phyloP scores from a whole-genome alignment of 164 flowering plant species.

The Annona cherimola region DNA sequence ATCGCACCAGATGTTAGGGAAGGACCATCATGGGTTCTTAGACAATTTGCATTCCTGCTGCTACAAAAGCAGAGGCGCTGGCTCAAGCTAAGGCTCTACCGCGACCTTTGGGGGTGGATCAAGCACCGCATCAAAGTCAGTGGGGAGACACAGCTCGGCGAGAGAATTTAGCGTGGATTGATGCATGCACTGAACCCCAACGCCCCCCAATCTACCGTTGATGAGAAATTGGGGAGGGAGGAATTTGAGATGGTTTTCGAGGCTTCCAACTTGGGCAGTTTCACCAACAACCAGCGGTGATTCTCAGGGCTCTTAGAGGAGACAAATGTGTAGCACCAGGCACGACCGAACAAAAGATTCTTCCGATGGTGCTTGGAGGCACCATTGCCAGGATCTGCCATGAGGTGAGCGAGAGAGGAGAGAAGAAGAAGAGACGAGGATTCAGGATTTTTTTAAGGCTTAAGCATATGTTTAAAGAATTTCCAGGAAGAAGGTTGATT shows the following conservation, averaged over 20 bases:
- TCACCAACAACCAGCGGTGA: slow-evolving; percentile 9
- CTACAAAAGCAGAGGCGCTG: neutral
- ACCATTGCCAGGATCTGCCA: slow-evolving; percentile 24
- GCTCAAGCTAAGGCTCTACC: slow-evolving; percentile 1
- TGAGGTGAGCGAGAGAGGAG: slow-evolving; percentile 2
- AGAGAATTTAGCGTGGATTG: slow-evolving; percentile 65
- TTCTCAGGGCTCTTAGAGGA: slow-evolving; percentile 60
- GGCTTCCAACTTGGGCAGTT: slow-evolving; percentile 19
- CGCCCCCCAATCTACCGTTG: slow-evolving; percentile 28
- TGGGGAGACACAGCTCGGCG: slow-evolving; percentile 90
- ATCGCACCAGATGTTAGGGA: neutral
- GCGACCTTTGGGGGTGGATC: slow-evolving; percentile 19
- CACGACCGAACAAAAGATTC: slow-evolving; percentile 23
- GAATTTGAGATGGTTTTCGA: slow-evolving; percentile 20
- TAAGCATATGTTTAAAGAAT: too few relatives aligned
- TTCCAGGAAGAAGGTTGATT: too few relatives aligned
- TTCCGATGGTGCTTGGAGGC: slow-evolving; percentile 14
- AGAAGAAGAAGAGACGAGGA: neutral
- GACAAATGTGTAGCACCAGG: slow-evolving; percentile 69
- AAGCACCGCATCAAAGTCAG: slow-evolving; percentile 38
- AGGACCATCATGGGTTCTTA: neutral
- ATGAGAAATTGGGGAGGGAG: slow-evolving; percentile 25
- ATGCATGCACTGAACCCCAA: slow-evolving; percentile 35
- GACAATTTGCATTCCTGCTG: neutral
- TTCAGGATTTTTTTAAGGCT: neutral